Evolutionary conservation across 345 rosid genomes (phyloP).

Genomic region (Theobroma cacao): DNA sequence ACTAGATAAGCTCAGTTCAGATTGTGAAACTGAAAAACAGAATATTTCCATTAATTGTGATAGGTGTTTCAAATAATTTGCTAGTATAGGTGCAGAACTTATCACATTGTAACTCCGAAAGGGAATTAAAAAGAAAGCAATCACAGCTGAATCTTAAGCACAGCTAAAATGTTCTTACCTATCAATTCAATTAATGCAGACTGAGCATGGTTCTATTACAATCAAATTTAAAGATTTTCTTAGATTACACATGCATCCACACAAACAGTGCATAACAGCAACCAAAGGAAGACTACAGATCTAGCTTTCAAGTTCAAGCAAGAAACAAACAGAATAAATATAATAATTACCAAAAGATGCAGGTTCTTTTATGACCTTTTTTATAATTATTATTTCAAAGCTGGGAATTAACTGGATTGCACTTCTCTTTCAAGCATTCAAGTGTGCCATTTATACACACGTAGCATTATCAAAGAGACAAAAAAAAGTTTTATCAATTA

Average conservation of each 20-base stretch:
- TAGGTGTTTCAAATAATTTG: not conserved
- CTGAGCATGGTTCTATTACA: not conserved
- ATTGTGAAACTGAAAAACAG: conserved; percentile 4
- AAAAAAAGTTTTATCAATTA: not conserved
- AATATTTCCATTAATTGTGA: not conserved
- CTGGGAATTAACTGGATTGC: not conserved
- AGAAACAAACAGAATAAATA: not conserved
- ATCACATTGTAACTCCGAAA: not conserved
- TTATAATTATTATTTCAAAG: not conserved
- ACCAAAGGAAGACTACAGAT: not conserved
- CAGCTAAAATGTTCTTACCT: not conserved
- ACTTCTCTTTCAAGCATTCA: not conserved
- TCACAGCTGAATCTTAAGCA: not conserved
- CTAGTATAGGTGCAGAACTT: not conserved
- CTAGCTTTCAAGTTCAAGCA: not conserved
- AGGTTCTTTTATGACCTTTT: not conserved
- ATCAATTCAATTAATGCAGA: not conserved
- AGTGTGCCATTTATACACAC: not conserved
- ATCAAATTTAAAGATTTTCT: not conserved
- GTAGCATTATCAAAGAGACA: not conserved
- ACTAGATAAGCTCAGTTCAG: conserved; percentile 4
- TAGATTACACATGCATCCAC: not conserved
- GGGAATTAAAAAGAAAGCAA: not conserved
- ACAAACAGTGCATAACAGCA: not conserved
- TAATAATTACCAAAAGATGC: not conserved